Evolutionary conservation across 495 filamentous ascomycete genomes (phyloP), one percentile per base, ranked within the genome.

Genomic region (Penicillium salamii): DNA sequence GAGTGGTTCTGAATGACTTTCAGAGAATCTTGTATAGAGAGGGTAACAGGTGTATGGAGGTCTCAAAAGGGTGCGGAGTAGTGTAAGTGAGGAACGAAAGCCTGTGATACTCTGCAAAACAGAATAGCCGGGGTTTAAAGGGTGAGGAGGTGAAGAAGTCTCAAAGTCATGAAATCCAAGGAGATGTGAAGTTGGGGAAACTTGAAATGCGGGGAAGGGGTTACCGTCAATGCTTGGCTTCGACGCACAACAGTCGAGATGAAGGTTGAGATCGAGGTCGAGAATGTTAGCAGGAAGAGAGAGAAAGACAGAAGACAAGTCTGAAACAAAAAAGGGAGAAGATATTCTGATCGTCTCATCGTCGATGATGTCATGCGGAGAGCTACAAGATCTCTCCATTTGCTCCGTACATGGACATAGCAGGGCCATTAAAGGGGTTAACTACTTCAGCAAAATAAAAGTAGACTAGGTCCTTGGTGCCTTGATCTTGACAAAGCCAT

Each of bases 361-460:
- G 4, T 19, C 37, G 50, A 62, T 62, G 59, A 62, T 59, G 59
- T 62, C 59, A 62, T 62, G 53, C 52, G 49, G 59, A 61, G 58
- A 42, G 20, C n/a, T n/a, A n/a, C n/a, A n/a, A n/a, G n/a, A n/a
- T n/a, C n/a, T n/a, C n/a, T n/a, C n/a, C n/a, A n/a, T n/a, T n/a
- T n/a, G n/a, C n/a, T n/a, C n/a, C n/a, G n/a, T n/a, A n/a, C n/a
- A n/a, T n/a, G n/a, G n/a, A n/a, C n/a, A n/a, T n/a, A n/a, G n/a
- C n/a, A n/a, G n/a, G n/a, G n/a, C n/a, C n/a, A n/a, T n/a, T n/a
- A n/a, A n/a, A n/a, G n/a, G n/a, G n/a, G n/a, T n/a, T n/a, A n/a
- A n/a, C n/a, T n/a, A n/a, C n/a, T n/a, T n/a, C n/a, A n/a, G n/a
- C n/a, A n/a, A n/a, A n/a, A n/a, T n/a, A n/a, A n/a, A n/a, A n/a